Conservation (phyloP, 441 rosid genomes). For the Pelargonium citronellum region DNA sequence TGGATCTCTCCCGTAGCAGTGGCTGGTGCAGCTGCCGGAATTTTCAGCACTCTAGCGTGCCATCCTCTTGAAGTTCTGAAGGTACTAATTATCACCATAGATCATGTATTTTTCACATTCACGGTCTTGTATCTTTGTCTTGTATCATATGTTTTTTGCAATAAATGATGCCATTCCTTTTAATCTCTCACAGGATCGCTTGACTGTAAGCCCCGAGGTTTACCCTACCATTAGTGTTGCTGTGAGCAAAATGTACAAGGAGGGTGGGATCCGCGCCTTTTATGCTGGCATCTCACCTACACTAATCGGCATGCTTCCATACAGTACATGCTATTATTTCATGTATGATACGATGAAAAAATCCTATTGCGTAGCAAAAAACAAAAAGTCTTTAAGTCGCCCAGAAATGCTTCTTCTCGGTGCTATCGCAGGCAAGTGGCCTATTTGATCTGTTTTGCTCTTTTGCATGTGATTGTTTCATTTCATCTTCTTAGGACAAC, state of each 20-base stretch:
- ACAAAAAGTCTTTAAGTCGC: conserved; percentile 68
- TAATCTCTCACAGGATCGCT: conserved; percentile 62
- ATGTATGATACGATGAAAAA: conserved; percentile 78
- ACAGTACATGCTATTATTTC: conserved; percentile 93
- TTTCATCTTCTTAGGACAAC: background rate
- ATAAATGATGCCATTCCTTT: conserved; percentile 18
- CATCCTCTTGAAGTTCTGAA: conserved; percentile 98
- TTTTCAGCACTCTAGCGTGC: conserved; percentile 79
- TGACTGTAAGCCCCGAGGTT: conserved; percentile 75
- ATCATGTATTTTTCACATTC: background rate
- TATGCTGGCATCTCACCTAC: conserved; percentile 86
- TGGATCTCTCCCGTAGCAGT: conserved; percentile 95
- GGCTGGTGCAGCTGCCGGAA: conserved; percentile 96
- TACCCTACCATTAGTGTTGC: conserved; percentile 78
- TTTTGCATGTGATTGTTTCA: background rate
- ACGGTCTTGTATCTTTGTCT: background rate
- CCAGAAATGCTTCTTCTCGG: conserved; percentile 86
- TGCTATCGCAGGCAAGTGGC: conserved; percentile 65
- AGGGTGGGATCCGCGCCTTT: conserved; percentile 78
- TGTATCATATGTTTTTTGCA: conserved; percentile 1
- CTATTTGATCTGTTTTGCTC: background rate
- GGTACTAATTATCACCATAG: conserved; percentile 33
- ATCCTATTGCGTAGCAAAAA: conserved; percentile 64
- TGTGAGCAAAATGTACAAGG: conserved; percentile 60
- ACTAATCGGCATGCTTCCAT: conserved; percentile 92